Evolutionary conservation across 2,329 filamentous ascomycete species (phyloP).

Genomic region (Clonostachys byssicola): DNA sequence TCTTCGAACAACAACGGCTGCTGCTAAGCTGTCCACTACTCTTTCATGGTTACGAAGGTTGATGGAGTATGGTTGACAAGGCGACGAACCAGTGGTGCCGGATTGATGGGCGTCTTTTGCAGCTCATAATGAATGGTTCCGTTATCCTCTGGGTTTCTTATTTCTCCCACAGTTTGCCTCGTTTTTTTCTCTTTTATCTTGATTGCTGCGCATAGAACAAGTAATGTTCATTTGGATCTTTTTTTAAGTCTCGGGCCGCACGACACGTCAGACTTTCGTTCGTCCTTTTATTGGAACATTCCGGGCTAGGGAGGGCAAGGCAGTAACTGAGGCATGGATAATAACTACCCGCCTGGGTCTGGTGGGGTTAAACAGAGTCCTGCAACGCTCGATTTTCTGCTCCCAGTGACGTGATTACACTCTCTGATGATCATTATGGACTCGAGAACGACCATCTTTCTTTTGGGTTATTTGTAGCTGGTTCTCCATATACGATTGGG

Average conservation of each 20-base stretch:
- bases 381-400: too few species aligned
- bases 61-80: background rate
- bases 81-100: background rate
- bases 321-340: background rate
- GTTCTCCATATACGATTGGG: too few species aligned
- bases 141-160: background rate
- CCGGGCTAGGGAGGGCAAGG: background rate
- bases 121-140: background rate
- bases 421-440: too few species aligned
- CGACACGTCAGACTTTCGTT: too few species aligned
- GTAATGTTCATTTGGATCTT: conserved; percentile 10
- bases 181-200: conserved; percentile 3
- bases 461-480: too few species aligned
- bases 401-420: too few species aligned
- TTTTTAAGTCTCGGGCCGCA: conserved; percentile 4
- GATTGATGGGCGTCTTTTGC: background rate
- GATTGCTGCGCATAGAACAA: conserved; percentile 5
- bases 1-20: conserved; percentile 80
- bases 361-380: too few species aligned
- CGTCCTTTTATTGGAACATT: too few species aligned
- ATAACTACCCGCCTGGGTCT: too few species aligned
- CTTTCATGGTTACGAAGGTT: background rate
- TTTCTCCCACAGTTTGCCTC: background rate
- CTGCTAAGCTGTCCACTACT: conserved; percentile 63
- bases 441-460: too few species aligned